These are phyloP conservation scores for Ceratocystis huliohia DNA, from an alignment of 2,329 filamentous ascomycete species.

Conservation along the genomic window DNA sequence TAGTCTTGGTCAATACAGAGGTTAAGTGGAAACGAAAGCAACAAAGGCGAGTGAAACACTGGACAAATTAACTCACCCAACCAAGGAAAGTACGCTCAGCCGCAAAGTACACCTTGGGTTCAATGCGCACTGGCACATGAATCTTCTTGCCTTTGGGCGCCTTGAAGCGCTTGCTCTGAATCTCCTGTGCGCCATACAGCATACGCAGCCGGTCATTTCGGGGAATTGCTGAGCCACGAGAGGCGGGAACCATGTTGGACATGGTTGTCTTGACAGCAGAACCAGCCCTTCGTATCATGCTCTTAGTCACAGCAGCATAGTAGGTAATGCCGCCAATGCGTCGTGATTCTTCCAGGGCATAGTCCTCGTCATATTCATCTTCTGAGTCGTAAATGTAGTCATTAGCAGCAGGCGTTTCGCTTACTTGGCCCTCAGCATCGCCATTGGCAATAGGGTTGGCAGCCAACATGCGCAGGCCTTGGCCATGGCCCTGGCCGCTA, in stretches of 20 bases:
- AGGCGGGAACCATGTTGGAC: constrained; percentile 38
- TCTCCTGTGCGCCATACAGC: constrained; percentile 43
- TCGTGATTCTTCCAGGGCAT: constrained; percentile 65
- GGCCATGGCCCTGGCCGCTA: not conserved
- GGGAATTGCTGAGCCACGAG: constrained; percentile 44
- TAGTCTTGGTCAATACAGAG: constrained; percentile 15
- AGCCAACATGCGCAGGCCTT: constrained; percentile 15
- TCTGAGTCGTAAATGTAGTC: constrained; percentile 79
- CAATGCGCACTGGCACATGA: constrained; percentile 87
- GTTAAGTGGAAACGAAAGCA: not conserved
- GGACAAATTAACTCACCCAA: constrained; percentile 52
- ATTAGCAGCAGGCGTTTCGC: constrained; percentile 43
- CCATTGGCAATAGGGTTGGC: constrained; percentile 28
- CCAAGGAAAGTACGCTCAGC: constrained; percentile 91
- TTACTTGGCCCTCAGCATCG: constrained; percentile 77
- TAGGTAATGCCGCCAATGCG: constrained; percentile 67
- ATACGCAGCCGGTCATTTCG: constrained; percentile 41
- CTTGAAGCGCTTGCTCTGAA: constrained; percentile 49
- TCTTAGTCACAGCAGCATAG: constrained; percentile 39
- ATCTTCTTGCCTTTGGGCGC: constrained; percentile 80
- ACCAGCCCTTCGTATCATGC: constrained; percentile 16
- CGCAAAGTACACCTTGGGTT: constrained; percentile 96
- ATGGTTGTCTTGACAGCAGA: constrained; percentile 7
- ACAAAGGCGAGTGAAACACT: not conserved
- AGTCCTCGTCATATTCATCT: constrained; percentile 63